Base-by-base conservation (phyloP, 2,329 filamentous ascomycete species). In the Talaromyces verruculosus region DNA sequence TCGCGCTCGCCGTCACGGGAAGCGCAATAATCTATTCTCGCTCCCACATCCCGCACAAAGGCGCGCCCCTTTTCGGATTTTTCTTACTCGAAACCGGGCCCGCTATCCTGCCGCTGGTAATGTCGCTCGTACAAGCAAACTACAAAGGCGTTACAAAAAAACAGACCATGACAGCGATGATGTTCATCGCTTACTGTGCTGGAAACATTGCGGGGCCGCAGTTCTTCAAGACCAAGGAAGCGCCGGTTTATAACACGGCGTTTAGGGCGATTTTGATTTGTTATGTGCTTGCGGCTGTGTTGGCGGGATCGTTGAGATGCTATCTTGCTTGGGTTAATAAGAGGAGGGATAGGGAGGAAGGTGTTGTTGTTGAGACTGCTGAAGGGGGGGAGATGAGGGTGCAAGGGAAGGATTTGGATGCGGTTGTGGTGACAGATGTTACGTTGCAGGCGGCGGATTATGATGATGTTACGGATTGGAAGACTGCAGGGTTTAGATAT, bases 401-500 rank as follows among this genome's bases (percentile, higher is more conserved):
- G 8, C 53, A 35, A 39, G 33, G 82, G 4, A 83, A 80, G 19
- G 74, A 76, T 0, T 75, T 80, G 5, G 81, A 81, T 0, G 77
- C 76, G 0, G 78, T 75, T 1, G 74, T 75, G 1, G 74, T 74
- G 6, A 77, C 76, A 0, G 79, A 80, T 19, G 70, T 77, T 13
- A 72, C 75, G 75, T 70, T 84, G 25, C 73, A 76, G 19, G 76
- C 80, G 0, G 79, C 81, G 63, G 83, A 84, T 66, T 84, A 85
- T 65, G 84, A 87, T 22, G 85, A 88, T 72, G 74, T 84, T 2
- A 88, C 87, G 1, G 87, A 89, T 70, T 87, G 84, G 83, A 81
- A 87, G 43, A 86, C 81, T 0, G 72, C 81, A 19, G 87, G 86
- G 0, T 89, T 88, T 68, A 81, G 85, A 49, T 89, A 89, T 74